phyloP scores from a whole-genome alignment of 495 filamentous ascomycete genomes.

The Penicillium psychrofluorescens region DNA sequence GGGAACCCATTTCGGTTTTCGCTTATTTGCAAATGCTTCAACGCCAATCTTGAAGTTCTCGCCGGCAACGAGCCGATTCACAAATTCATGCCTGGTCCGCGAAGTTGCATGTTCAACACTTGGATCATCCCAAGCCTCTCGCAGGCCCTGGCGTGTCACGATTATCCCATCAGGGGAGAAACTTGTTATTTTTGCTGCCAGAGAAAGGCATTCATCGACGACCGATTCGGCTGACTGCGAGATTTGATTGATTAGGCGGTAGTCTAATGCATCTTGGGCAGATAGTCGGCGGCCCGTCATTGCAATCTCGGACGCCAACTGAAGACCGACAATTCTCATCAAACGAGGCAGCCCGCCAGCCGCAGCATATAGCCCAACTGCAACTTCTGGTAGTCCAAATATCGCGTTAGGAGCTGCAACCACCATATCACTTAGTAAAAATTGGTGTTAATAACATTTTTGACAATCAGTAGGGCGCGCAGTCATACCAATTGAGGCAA shows the following conservation, averaged over 20 bases:
- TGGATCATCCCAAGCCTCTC: slow-evolving; percentile 56
- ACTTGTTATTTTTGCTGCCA: slow-evolving; percentile 16
- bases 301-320: slow-evolving; percentile 60
- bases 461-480: not conserved
- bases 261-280: slow-evolving; percentile 49
- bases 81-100: slow-evolving; percentile 46
- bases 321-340: slow-evolving; percentile 49
- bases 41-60: slow-evolving; percentile 73
- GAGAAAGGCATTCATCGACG: slow-evolving; percentile 17
- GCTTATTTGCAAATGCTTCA: slow-evolving; percentile 66
- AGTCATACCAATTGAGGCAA: slow-evolving; percentile 43
- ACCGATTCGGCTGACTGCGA: slow-evolving; percentile 42
- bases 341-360: slow-evolving; percentile 65
- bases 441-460: too few species aligned
- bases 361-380: slow-evolving; percentile 56
- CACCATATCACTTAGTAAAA: slow-evolving; percentile 46
- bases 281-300: slow-evolving; percentile 49
- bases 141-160: slow-evolving; percentile 55
- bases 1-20: slow-evolving; percentile 55
- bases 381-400: slow-evolving; percentile 60
- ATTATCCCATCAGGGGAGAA: slow-evolving; percentile 66
- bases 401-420: slow-evolving; percentile 44
- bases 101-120: slow-evolving; percentile 55
- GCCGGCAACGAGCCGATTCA: slow-evolving; percentile 46
- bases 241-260: slow-evolving; percentile 58